Conservation (phyloP, 2,329 filamentous ascomycete genomes). For the Botryotinia calthae region DNA sequence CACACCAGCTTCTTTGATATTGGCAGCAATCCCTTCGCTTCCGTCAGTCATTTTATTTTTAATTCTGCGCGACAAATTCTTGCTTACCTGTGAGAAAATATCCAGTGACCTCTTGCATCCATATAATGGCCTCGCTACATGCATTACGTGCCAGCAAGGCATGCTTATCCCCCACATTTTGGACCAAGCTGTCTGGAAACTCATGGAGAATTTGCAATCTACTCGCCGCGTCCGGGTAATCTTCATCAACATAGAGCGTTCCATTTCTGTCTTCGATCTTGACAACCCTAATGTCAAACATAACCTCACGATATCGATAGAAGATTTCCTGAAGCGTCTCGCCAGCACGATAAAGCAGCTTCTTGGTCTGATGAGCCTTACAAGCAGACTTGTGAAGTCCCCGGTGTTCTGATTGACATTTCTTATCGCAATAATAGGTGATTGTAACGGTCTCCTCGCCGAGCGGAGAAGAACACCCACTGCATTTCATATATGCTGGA, state of each 20-base stretch:
- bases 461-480: not conserved
- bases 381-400: constrained; percentile 12
- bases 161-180: not conserved
- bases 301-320: constrained; percentile 18
- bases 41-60: too few relatives aligned
- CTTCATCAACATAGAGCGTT: not conserved
- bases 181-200: not conserved
- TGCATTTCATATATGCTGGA: not conserved
- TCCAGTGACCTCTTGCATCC: not conserved
- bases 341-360: constrained; percentile 16
- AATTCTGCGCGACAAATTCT: not conserved
- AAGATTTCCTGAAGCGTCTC: constrained; percentile 18
- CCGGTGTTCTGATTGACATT: constrained; percentile 12
- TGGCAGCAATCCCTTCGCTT: constrained; percentile 6
- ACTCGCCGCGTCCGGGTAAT: not conserved
- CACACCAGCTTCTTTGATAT: too few relatives aligned
- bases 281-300: constrained; percentile 17
- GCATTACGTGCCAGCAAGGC: not conserved
- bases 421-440: constrained; percentile 16
- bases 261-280: constrained; percentile 18
- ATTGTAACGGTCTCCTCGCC: not conserved
- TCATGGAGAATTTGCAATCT: not conserved
- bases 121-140: not conserved
- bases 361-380: not conserved
- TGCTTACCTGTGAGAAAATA: not conserved